A percentile compares a stretch with the other conserved stretches of the same genome.
These are phyloP conservation scores for Termitomyces eurrhizus DNA, from an alignment of 768 basidiomycete species.

Conservation along the genomic window DNA sequence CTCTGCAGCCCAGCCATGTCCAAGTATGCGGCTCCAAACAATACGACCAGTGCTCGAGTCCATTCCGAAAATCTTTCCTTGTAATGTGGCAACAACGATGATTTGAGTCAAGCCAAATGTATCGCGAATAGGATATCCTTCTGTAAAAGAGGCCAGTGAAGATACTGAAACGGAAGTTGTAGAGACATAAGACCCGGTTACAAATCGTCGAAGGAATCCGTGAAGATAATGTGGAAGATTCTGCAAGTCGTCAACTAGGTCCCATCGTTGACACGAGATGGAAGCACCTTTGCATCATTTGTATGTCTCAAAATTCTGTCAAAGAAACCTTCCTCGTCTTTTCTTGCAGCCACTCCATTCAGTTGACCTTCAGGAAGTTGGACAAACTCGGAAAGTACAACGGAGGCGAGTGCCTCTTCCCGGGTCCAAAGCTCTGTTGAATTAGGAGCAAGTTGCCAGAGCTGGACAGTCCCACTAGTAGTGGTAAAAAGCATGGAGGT, in stretches of 20 bases:
- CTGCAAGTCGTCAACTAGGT: slow-evolving; percentile 39
- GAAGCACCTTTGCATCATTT: slow-evolving; percentile 50
- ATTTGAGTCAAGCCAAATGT: slow-evolving; percentile 86
- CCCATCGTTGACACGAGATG: background rate
- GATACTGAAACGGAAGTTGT: slow-evolving; percentile 30
- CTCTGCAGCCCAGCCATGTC: slow-evolving; percentile 60
- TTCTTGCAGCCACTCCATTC: slow-evolving; percentile 26
- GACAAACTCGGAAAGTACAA: slow-evolving; percentile 64
- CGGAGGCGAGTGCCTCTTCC: slow-evolving; percentile 72
- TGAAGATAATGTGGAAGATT: slow-evolving; percentile 66
- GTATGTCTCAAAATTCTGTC: slow-evolving; percentile 54
- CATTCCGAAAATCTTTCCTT: slow-evolving; percentile 78
- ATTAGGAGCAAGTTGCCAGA: slow-evolving; percentile 55
- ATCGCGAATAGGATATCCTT: slow-evolving; percentile 50
- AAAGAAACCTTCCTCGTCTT: slow-evolving; percentile 47
- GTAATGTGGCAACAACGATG: slow-evolving; percentile 63
- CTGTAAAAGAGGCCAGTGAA: background rate
- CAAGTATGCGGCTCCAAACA: slow-evolving; percentile 78
- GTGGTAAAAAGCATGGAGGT: slow-evolving; percentile 56
- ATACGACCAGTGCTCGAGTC: slow-evolving; percentile 76
- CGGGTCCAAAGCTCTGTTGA: slow-evolving; percentile 61
- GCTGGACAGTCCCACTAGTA: slow-evolving; percentile 71
- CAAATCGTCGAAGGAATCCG: slow-evolving; percentile 68
- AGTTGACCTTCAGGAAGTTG: slow-evolving; percentile 65
- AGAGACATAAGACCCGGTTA: slow-evolving; percentile 61